phyloP scores from a whole-genome alignment of 805 yeast species.

The Komagataella ulmi region DNA sequence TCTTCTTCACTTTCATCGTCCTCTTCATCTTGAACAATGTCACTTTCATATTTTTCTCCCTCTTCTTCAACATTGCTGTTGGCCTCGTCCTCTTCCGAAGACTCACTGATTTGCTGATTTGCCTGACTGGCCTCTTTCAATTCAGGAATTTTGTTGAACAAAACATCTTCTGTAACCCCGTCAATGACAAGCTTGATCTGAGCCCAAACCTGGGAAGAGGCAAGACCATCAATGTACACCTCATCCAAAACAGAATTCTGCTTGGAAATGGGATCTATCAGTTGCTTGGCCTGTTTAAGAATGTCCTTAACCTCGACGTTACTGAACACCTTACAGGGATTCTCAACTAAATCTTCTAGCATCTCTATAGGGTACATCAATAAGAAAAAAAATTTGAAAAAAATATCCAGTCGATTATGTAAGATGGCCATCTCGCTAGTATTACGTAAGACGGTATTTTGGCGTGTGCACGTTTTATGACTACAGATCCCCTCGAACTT shows the following conservation, averaged over 20 bases:
- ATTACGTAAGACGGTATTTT: neutral
- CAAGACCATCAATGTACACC: slow-evolving; percentile 73
- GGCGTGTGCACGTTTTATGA: neutral
- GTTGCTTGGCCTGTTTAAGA: slow-evolving; percentile 25
- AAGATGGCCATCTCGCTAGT: neutral
- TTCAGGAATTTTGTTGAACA: slow-evolving; percentile 41
- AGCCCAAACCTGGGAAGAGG: slow-evolving; percentile 86
- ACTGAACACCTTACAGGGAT: neutral
- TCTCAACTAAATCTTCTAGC: neutral
- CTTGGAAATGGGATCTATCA: slow-evolving; percentile 40
- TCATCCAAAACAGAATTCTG: slow-evolving; percentile 59
- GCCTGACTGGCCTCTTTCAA: slow-evolving; percentile 21
- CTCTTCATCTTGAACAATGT: slow-evolving; percentile 14
- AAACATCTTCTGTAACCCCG: slow-evolving; percentile 51
- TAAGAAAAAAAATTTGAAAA: neutral
- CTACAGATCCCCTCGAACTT: neutral
- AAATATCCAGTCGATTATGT: neutral
- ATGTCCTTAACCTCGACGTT: slow-evolving; percentile 4
- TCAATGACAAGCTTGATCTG: slow-evolving; percentile 81
- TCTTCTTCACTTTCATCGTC: slow-evolving; percentile 16
- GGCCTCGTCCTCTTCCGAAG: slow-evolving; percentile 11
- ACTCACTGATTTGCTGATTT: slow-evolving; percentile 3
- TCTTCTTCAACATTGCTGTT: slow-evolving; percentile 23
- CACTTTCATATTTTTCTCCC: slow-evolving; percentile 12
- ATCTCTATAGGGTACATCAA: neutral